phyloP scores from a whole-genome alignment of 1,139 yeast genomes.

The Saccharomyces hybrid region DNA sequence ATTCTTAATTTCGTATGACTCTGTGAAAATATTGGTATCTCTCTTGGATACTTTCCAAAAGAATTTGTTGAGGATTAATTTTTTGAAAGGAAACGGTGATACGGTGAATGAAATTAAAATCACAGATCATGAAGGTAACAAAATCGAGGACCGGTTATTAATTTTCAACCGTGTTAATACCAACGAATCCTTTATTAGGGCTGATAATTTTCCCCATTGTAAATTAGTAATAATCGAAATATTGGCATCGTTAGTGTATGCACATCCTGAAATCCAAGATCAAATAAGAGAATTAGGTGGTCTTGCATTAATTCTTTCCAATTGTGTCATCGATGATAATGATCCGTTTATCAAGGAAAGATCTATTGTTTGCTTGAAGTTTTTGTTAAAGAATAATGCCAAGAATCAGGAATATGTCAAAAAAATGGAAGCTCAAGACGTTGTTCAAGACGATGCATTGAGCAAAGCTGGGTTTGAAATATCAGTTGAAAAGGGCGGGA shows the following conservation, averaged over 20 bases:
- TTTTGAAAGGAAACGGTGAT: slow-evolving; percentile 26
- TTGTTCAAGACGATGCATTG: slow-evolving; percentile 43
- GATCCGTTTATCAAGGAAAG: slow-evolving; percentile 88
- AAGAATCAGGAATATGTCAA: slow-evolving; percentile 73
- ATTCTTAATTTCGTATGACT: slow-evolving; percentile 45
- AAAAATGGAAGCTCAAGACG: slow-evolving; percentile 48
- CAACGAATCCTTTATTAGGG: slow-evolving; percentile 17
- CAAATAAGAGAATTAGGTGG: slow-evolving; percentile 59
- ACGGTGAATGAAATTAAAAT: slow-evolving; percentile 27
- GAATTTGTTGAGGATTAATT: slow-evolving; percentile 35
- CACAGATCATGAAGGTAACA: slow-evolving; percentile 26
- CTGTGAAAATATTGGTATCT: slow-evolving; percentile 39
- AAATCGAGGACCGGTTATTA: slow-evolving; percentile 16
- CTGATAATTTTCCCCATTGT: slow-evolving; percentile 48
- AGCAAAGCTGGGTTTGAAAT: slow-evolving; percentile 55
- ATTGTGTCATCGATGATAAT: slow-evolving; percentile 77
- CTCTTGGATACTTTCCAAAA: slow-evolving; percentile 45
- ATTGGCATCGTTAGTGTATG: slow-evolving; percentile 47
- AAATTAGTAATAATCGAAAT: slow-evolving; percentile 58
- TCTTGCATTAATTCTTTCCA: slow-evolving; percentile 62
- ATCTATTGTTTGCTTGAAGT: slow-evolving; percentile 69
- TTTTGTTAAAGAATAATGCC: slow-evolving; percentile 53
- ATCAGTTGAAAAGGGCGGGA: slow-evolving; percentile 45
- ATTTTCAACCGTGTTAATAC: slow-evolving; percentile 17
- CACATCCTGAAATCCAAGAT: slow-evolving; percentile 56